These are phyloP conservation scores for Leccinum ochraceum DNA, from an alignment of 768 basidiomycete species.

Conservation along the genomic window DNA sequence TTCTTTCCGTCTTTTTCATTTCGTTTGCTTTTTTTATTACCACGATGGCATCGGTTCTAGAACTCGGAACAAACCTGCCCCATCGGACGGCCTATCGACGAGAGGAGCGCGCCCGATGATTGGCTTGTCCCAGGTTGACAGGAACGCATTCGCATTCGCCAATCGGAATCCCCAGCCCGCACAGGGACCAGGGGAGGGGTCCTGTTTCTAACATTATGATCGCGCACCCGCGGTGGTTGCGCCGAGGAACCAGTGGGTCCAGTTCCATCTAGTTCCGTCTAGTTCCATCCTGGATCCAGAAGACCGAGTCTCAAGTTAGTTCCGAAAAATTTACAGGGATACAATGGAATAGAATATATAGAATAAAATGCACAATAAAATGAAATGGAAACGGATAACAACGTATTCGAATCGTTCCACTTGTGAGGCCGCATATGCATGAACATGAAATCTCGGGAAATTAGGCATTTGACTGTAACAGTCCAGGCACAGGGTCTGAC, in stretches of 20 bases:
- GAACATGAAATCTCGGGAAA: not conserved
- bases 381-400: not conserved
- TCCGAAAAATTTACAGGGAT: not conserved
- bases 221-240: not conserved
- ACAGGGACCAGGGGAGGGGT: constrained; percentile 4
- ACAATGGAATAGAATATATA: not conserved
- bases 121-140: constrained; percentile 2
- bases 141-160: constrained; percentile 8
- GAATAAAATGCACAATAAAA: not conserved
- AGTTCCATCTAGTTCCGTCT: not conserved
- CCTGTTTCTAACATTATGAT: constrained; percentile 9
- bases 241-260: not conserved
- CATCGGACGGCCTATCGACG: not conserved
- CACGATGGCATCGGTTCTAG: constrained; percentile 12
- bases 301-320: not conserved
- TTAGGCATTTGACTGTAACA: not conserved
- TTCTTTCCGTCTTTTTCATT: not conserved
- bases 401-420: not conserved
- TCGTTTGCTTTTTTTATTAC: constrained; percentile 1
- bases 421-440: not conserved
- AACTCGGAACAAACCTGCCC: constrained; percentile 8
- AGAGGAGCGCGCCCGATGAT: not conserved
- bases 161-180: not conserved
- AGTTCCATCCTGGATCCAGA: not conserved
- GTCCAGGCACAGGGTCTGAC: constrained; percentile 13